These are phyloP conservation scores for Stylonectria norvegica DNA, from an alignment of 2,329 filamentous ascomycete genomes.

Conservation along the genomic window DNA sequence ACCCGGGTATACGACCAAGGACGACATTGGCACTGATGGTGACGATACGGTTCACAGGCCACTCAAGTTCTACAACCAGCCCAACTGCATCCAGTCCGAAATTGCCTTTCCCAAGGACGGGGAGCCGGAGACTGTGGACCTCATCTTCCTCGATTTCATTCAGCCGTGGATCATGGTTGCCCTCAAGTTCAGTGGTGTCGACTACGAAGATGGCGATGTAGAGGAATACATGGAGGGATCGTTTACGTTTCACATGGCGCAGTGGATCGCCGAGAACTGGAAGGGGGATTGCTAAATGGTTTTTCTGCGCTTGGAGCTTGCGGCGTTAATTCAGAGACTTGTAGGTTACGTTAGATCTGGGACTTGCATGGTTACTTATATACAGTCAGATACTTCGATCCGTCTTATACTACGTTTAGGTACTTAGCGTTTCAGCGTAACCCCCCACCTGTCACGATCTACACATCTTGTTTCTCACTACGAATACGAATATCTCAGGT, in stretches of 20 bases:
- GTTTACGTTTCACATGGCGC: constrained; percentile 53
- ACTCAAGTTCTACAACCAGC: constrained; percentile 72
- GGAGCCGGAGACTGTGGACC: constrained; percentile 70
- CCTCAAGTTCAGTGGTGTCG: constrained; percentile 57
- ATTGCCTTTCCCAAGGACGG: constrained; percentile 57
- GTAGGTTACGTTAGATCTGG: too few relatives aligned
- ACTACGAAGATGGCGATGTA: constrained; percentile 48
- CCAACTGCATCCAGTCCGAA: constrained; percentile 76
- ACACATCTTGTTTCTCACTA: too few relatives aligned
- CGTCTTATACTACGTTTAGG: too few relatives aligned
- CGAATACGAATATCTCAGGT: too few relatives aligned
- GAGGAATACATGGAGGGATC: constrained; percentile 50
- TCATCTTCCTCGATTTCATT: constrained; percentile 91
- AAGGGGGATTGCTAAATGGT: constrained; percentile 39
- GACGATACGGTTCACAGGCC: constrained; percentile 83
- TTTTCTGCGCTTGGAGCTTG: background rate
- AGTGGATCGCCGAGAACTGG: constrained; percentile 61
- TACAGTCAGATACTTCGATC: too few relatives aligned
- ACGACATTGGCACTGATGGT: constrained; percentile 78
- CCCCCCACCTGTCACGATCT: too few relatives aligned
- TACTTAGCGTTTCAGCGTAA: too few relatives aligned
- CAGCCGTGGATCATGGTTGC: constrained; percentile 76
- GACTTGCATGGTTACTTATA: too few relatives aligned
- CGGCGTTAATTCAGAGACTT: too few relatives aligned
- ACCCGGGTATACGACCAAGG: constrained; percentile 80